A percentile compares a stretch with the other conserved stretches of the same genome.
These are phyloP conservation scores for Tolypocladium nubicola DNA, from an alignment of 2,329 filamentous ascomycete genomes.

Conservation along the genomic window DNA sequence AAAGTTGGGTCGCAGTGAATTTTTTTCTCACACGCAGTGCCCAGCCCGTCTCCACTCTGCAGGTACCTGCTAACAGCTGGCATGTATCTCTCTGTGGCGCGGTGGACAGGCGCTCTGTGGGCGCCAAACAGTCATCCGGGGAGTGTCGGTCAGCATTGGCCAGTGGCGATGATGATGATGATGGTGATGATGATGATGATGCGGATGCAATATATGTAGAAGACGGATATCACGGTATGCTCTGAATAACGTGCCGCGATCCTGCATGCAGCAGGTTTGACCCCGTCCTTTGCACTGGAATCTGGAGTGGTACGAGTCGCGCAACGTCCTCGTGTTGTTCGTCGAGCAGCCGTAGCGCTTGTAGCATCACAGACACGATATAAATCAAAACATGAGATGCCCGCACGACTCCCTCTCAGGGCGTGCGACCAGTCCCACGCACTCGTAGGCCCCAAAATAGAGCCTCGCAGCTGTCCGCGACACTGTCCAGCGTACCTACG, in stretches of 20 bases:
- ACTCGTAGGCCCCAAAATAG: background rate
- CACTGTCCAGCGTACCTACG: background rate
- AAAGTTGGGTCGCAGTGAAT: slow-evolving; percentile 12
- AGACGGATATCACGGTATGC: background rate
- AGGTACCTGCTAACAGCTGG: slow-evolving; percentile 17
- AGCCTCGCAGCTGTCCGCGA: background rate
- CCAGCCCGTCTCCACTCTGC: slow-evolving; percentile 2
- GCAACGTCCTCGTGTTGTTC: background rate
- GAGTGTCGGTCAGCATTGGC: background rate
- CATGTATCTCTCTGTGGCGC: slow-evolving; percentile 12
- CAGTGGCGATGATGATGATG: background rate
- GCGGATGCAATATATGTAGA: background rate
- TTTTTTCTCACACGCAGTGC: slow-evolving; percentile 9
- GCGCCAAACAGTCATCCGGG: background rate
- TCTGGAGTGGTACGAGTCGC: background rate
- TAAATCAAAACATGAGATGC: background rate
- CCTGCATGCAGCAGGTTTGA: background rate
- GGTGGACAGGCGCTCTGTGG: background rate
- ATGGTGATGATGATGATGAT: background rate
- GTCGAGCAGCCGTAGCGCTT: too few relatives aligned
- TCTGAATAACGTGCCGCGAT: background rate
- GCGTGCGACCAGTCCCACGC: background rate
- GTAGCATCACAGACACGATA: too few relatives aligned
- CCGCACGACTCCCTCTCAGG: background rate
- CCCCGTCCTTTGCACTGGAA: background rate